Evolutionary conservation across 371 early-diverging fungal genomes (phyloP), one percentile per base, ranked within the genome.

Genomic region (Mortierella sp.): DNA sequence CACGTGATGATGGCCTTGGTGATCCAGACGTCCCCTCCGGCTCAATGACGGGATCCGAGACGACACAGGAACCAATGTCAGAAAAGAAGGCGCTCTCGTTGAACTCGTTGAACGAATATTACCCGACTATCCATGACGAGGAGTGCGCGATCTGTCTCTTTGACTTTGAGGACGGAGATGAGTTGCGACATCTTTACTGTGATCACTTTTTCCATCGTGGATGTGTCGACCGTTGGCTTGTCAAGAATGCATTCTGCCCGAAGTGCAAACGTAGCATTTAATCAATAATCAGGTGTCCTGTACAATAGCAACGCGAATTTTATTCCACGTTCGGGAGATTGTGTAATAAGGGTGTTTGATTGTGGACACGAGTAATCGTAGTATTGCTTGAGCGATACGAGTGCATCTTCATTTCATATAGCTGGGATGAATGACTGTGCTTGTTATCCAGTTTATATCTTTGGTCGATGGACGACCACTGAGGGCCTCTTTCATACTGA

Each of bases 221-320:
- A 21, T 96, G 96, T 72, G 89, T 96, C 6, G 95, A 96, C 79
- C 82, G 87, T 34, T 94, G 94, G 94, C 80, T 92, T 26, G 44
- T 58, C 50, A 75, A 72, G 60, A 68, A 78, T 26, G 52, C 78
- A 12, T 55, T 60, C 32, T 83, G 83, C 50, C 83, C 83, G 26
- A 70, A 79, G 34, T 83, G 83, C 68, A 69, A 69, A 48, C 63
- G 64, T 27, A 31, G 57, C 37, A 34, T 34, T 4, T 34, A 34
- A 34, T n/a, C n/a, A n/a, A n/a, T n/a, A n/a, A n/a, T 51, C 28
- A 17, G 30, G 28, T 8, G 8, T 34, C 51, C 6, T 27, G 6
- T 28, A 3, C 32, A 11, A 31, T 8, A 8, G 15, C 51, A 3
- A 4, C 3, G 32, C 5, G 32, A 6, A 30, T 9, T 27, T n/a